Evolutionary conservation across 768 basidiomycete genomes (phyloP), one percentile per base, ranked within the genome.

Genomic region (Calocybe indica): DNA sequence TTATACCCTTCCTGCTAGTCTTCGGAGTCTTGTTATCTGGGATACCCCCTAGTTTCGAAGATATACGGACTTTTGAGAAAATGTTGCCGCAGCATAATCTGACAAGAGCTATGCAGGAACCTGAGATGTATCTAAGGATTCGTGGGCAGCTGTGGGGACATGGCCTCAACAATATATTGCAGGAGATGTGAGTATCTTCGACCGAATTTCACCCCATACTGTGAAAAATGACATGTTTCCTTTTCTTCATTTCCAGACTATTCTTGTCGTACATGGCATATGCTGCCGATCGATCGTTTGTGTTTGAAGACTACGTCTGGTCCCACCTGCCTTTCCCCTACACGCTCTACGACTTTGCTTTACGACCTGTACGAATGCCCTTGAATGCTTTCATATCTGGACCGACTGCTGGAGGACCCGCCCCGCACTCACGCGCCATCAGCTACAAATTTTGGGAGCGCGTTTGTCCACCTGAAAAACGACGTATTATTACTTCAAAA

Each of bases 281-380:
- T 40, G 56, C 60, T 34, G 58, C 76, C 8, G 72, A 78, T 50
- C 63, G 79, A 10, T 74, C 77, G 1, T 83, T 73, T 47, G 80
- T 83, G 1, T 85, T 83, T 48, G 77, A 81, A 49, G 79, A 82
- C 55, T 82, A 80, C 48, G 70, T 69, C 33, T 83, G 80, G 80
- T 80, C 81, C 0, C 76, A 73, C 41, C 52, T 66, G 0, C 74
- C 79, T 2, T 59, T 79, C 30, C 74, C 74, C 3, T 82, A 77
- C 59, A 76, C 78, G 2, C 44, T 80, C 0, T 79, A 81, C 50
- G 77, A 75, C 51, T 71, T 77, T 46, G 66, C 74, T 0, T 64
- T 82, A 45, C 71, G 80, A 14, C 73, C 77, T 4, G 65, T 73
- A 0, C 66, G 68, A 4, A 68, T 82, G 40, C 83, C 83, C 0